Evolutionary conservation across 345 rosid genomes (phyloP).

Genomic region (Citropsis articulata): DNA sequence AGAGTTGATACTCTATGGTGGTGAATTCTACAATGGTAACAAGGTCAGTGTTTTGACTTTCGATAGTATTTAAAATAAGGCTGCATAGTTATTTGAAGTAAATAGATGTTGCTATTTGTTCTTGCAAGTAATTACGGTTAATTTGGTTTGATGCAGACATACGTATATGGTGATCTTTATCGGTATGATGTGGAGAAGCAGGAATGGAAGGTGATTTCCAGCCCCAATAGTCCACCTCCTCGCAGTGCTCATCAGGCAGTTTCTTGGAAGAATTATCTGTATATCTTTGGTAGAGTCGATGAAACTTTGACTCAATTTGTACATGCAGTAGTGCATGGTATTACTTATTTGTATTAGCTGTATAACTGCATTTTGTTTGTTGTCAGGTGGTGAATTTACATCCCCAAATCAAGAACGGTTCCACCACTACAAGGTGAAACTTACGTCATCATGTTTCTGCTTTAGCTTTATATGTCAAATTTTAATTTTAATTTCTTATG

Average conservation of each 20-base stretch:
- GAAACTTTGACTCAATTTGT: constrained; percentile 3
- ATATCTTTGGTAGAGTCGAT: constrained; percentile 67
- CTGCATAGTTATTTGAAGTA: constrained; percentile 3
- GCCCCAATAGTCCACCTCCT: constrained; percentile 98
- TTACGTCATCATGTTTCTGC: background rate
- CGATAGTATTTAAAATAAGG: background rate
- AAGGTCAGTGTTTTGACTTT: constrained; percentile 49
- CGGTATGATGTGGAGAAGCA: constrained; percentile 87
- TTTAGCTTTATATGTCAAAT: background rate
- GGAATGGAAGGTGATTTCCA: constrained; percentile 82
- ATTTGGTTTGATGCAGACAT: constrained; percentile 54
- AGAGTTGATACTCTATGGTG: constrained; percentile 79
- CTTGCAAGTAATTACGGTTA: background rate
- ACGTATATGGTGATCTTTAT: constrained; percentile 85
- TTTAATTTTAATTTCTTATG: background rate
- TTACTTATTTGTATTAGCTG: background rate
- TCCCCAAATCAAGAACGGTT: constrained; percentile 97
- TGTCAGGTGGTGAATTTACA: constrained; percentile 91
- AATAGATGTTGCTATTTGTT: background rate
- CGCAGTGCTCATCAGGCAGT: constrained; percentile 97
- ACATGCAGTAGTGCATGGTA: background rate
- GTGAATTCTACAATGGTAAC: constrained; percentile 91
- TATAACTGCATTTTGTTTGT: constrained; percentile 1
- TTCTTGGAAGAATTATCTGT: constrained; percentile 95
- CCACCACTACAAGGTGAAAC: constrained; percentile 88